These are phyloP conservation scores for Betula pendula DNA, from an alignment of 306 rosid genomes.

Conservation along the genomic window DNA sequence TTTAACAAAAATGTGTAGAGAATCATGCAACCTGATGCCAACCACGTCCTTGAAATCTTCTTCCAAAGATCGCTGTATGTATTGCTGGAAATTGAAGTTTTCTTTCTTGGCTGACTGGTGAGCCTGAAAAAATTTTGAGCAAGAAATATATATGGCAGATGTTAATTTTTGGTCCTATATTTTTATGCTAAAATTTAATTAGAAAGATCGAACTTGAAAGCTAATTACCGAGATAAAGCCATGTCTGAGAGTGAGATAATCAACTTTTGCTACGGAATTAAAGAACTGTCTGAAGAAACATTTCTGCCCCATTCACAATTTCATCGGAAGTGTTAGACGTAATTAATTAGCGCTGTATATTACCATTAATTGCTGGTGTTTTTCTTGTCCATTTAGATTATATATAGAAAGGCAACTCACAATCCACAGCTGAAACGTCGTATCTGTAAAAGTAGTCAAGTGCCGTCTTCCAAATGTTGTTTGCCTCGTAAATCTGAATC, in stretches of 20 bases:
- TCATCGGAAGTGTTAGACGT: neutral
- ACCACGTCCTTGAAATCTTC: slow-evolving; percentile 43
- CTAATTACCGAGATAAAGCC: slow-evolving; percentile 42
- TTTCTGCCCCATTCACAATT: slow-evolving; percentile 38
- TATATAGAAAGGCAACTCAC: slow-evolving; percentile 21
- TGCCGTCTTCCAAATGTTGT: slow-evolving; percentile 47
- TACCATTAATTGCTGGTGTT: no score
- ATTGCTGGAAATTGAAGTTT: slow-evolving; percentile 38
- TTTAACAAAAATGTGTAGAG: neutral
- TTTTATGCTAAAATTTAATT: neutral
- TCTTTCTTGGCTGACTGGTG: slow-evolving; percentile 31
- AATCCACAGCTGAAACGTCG: slow-evolving; percentile 30
- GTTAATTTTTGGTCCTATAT: no score
- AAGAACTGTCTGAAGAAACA: slow-evolving; percentile 48
- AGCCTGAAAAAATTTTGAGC: slow-evolving; percentile 25
- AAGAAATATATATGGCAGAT: no score
- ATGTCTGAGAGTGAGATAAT: slow-evolving; percentile 44
- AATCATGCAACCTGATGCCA: slow-evolving; percentile 28
- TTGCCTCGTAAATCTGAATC: slow-evolving; percentile 42
- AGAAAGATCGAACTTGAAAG: neutral
- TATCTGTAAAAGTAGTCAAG: slow-evolving; percentile 29
- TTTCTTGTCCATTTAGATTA: no score
- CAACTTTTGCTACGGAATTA: slow-evolving; percentile 43
- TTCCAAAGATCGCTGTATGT: slow-evolving; percentile 40
- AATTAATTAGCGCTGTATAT: no score